phyloP scores from a whole-genome alignment of 768 basidiomycete species.

The Suillus variegatus region DNA sequence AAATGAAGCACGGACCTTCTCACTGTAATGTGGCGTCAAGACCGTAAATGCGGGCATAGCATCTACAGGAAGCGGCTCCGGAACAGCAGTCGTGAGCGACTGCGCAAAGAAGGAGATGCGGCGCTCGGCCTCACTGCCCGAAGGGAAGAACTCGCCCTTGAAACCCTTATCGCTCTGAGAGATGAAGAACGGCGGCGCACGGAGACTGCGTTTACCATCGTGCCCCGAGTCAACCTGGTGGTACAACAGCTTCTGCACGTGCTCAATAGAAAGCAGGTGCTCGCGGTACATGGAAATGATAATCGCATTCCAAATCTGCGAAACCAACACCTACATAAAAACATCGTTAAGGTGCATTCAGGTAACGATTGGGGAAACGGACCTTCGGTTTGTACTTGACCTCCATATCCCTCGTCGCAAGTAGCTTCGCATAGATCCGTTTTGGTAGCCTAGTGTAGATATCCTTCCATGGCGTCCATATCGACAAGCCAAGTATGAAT shows the following conservation, averaged over 20 bases:
- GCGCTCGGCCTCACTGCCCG: slow-evolving; percentile 93
- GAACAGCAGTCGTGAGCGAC: slow-evolving; percentile 92
- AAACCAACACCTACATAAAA: slow-evolving; percentile 78
- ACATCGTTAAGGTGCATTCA: neutral
- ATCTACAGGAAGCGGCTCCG: slow-evolving; percentile 92
- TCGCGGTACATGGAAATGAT: slow-evolving; percentile 99
- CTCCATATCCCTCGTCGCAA: slow-evolving; percentile 95
- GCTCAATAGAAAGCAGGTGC: slow-evolving; percentile 97
- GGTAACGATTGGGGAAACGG: slow-evolving; percentile 13
- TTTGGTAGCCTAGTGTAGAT: slow-evolving; percentile 96
- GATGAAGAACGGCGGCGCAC: slow-evolving; percentile 98
- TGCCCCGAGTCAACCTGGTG: slow-evolving; percentile 88
- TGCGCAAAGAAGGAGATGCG: slow-evolving; percentile 99
- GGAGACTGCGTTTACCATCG: slow-evolving; percentile 87
- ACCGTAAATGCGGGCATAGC: slow-evolving; percentile 99
- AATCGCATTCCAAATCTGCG: slow-evolving; percentile 99
- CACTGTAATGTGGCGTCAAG: slow-evolving; percentile 96
- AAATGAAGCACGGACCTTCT: slow-evolving; percentile 63
- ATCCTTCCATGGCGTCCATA: slow-evolving; percentile 99
- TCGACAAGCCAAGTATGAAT: slow-evolving; percentile 89
- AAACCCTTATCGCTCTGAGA: slow-evolving; percentile 88
- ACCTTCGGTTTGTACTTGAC: slow-evolving; percentile 99
- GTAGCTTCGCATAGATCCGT: slow-evolving; percentile 92
- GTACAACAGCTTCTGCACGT: slow-evolving; percentile 96
- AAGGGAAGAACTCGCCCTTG: slow-evolving; percentile 90